Conservation (phyloP, 2,329 filamentous ascomycete species). For the Raffaelea ambrosiae region DNA sequence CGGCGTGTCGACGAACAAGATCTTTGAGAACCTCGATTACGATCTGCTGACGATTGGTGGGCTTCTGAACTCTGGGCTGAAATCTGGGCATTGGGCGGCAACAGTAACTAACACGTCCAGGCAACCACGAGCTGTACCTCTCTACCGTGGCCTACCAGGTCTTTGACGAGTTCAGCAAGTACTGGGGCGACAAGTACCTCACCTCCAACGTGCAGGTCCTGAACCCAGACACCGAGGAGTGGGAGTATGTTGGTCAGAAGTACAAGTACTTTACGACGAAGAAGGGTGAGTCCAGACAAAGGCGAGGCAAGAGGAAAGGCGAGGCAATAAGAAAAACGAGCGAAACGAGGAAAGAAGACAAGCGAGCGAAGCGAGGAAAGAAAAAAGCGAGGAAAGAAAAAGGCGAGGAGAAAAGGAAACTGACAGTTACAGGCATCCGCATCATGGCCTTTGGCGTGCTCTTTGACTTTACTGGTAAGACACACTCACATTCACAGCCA, state of each 20-base stretch:
- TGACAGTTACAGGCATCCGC: slow-evolving; percentile 22
- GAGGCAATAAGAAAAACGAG: too few relatives aligned
- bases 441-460: slow-evolving; percentile 37
- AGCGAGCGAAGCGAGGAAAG: too few relatives aligned
- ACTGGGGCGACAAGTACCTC: slow-evolving; percentile 39
- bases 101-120: slow-evolving; percentile 9
- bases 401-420: background rate
- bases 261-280: slow-evolving; percentile 35
- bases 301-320: too few relatives aligned
- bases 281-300: slow-evolving; percentile 15
- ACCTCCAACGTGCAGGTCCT: slow-evolving; percentile 37
- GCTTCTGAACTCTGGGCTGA: background rate
- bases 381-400: background rate
- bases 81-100: too few relatives aligned
- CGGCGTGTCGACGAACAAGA: slow-evolving; percentile 41
- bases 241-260: slow-evolving; percentile 32
- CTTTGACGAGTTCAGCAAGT: slow-evolving; percentile 48
- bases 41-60: slow-evolving; percentile 33
- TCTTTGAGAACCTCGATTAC: slow-evolving; percentile 32
- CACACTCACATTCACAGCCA: background rate
- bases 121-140: slow-evolving; percentile 60
- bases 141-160: slow-evolving; percentile 54
- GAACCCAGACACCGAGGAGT: slow-evolving; percentile 27
- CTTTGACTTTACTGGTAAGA: slow-evolving; percentile 36
- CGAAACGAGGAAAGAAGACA: too few relatives aligned